Conservation (phyloP, 208 protist species). For the Acanthamoeba quina region DNA sequence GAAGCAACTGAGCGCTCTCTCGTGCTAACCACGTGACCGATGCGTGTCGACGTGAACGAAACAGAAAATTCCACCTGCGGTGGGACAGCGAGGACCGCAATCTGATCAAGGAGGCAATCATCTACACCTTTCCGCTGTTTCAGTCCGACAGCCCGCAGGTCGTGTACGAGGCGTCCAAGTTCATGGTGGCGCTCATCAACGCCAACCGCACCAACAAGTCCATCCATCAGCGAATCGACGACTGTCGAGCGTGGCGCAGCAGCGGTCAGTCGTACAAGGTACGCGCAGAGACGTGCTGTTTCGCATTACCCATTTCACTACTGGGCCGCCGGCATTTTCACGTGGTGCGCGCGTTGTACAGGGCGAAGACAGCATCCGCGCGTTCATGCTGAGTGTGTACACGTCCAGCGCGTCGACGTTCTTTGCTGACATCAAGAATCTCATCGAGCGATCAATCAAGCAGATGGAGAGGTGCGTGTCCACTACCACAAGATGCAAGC, state of each 20-base stretch:
- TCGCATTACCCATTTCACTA: not conserved
- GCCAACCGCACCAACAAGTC: constrained; percentile 52
- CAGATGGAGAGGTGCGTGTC: constrained; percentile 20
- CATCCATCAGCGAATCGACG: constrained; percentile 48
- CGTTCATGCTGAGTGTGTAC: constrained; percentile 72
- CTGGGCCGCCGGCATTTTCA: not conserved
- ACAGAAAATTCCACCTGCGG: constrained; percentile 20
- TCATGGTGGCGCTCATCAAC: constrained; percentile 53
- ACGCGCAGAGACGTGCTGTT: not conserved
- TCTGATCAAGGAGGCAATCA: constrained; percentile 73
- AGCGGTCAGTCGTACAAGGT: constrained; percentile 54
- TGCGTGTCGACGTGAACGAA: not conserved
- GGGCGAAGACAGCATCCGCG: constrained; percentile 14
- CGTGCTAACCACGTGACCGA: not conserved
- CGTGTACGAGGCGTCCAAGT: constrained; percentile 53
- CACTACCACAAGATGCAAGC: too few relatives aligned
- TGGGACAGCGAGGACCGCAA: constrained; percentile 62
- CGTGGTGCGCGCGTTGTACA: not conserved
- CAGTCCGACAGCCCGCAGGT: constrained; percentile 39
- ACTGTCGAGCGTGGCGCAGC: constrained; percentile 24
- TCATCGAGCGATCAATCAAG: constrained; percentile 61
- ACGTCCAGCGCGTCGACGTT: constrained; percentile 43
- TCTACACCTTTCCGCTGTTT: constrained; percentile 63
- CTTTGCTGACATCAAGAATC: constrained; percentile 40
- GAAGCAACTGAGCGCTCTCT: too few relatives aligned